Evolutionary conservation across 257 asterid genomes (phyloP), one percentile per base, ranked within the genome.

Genomic region (Prunella vulgaris): DNA sequence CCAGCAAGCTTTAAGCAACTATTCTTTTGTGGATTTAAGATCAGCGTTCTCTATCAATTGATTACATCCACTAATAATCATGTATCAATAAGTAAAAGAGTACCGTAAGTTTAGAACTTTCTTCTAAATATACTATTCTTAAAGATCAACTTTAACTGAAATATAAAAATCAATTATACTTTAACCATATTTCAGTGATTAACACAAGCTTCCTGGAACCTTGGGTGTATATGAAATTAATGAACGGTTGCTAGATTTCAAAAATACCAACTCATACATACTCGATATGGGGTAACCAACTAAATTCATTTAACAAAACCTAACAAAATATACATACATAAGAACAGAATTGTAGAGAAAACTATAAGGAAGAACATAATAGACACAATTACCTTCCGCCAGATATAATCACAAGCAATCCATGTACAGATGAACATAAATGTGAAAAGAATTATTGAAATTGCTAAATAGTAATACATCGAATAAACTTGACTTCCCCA

Each of bases 1-100:
- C 64, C 70, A 35, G 80, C 78, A 74, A 79, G 42, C 81, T 33
- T 60, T 27, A 42, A 35, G 54, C 68, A 53, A 74, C 73, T 56
- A 17, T 52, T 27, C 64, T 56, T 7, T 40, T 30, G 74, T 62
- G 70, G 62, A 70, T 44, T 49, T 38, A 67, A 59, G 53, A 65
- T 66, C 72, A 60, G 64, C 46, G 8, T 13, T 15, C 22, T 52
- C 65, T 20, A 46, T 60, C 76, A 4, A 13, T 72, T 71, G n/a
- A 32, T 37, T 63, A 62, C 70, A 48, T 42, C 71, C 79, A 53
- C 2, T 14, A 66, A 25, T 68, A 75, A 77, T 32, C 72, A 74
- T 69, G 65, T 2, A 73, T 21, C 60, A 3, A 52, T 22, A 49
- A 56, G 66, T 64, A 65, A 68, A 64, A 15, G 49, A 52, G 30